Evolutionary conservation across 1,139 yeast species (phyloP), one percentile per base, ranked within the genome.

Genomic region (Hemisphaericaspora lyxosophila): DNA sequence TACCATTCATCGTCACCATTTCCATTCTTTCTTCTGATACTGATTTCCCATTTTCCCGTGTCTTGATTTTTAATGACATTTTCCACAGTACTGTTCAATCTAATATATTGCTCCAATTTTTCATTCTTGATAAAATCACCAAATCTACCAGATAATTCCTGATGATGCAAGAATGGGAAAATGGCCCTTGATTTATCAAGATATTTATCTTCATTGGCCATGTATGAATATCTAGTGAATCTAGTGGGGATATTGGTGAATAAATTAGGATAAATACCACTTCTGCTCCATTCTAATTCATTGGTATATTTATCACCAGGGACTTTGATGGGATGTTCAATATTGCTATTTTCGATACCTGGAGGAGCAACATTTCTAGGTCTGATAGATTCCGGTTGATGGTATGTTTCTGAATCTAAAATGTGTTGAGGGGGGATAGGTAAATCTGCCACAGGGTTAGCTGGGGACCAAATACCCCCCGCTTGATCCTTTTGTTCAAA

Each of bases 181-280:
- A 19, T 19, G 6, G 6, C 8, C 8, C 22, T 15, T 8, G 45
- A 30, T 28, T 48, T 48, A 41, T 64, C 62, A 15, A 45, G 38
- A 39, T 53, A 65, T 42, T 61, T 50, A 4, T 48, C 50, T 29
- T 62, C 64, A 34, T 60, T 50, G 7, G 62, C 60, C 43, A 62
- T 50, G 27, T 67, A 64, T 6, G 77, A 67, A 43, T 67, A 74
- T 34, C 75, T 53, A 40, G 74, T 62, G 41, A 71, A 64, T 31
- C 69, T 46, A 17, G 64, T 45, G 2, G 80, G 75, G 26, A 75
- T 68, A 43, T 75, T 75, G 24, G 78, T 70, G 51, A 64, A 74
- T 17, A 75, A 54, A 35, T 64, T 59, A 23, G 66, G 64, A 45
- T 64, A 73, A 18, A 73, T 63, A 5, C 74, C 78, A 43, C 69